Evolutionary conservation across 2,329 filamentous ascomycete genomes (phyloP).

Genomic region (Colletotrichum sp.): DNA sequence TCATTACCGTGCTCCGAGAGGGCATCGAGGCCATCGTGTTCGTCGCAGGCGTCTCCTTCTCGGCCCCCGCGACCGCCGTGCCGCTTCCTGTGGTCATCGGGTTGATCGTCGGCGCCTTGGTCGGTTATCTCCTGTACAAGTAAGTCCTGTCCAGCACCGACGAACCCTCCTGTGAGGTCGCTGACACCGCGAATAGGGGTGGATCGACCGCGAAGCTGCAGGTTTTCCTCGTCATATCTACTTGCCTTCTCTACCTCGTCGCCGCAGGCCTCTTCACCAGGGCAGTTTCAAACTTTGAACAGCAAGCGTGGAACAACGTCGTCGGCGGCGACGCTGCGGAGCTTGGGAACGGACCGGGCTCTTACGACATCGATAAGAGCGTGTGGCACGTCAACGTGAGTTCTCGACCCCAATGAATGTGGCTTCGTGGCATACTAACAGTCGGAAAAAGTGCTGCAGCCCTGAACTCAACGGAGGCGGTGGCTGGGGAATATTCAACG

Average conservation of each 20-base stretch:
- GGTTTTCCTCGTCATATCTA: slow-evolving; percentile 81
- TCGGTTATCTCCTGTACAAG: slow-evolving; percentile 82
- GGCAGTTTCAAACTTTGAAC: slow-evolving; percentile 76
- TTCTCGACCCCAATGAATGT: slow-evolving; percentile 24
- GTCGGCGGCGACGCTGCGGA: slow-evolving; percentile 63
- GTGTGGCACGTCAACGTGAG: slow-evolving; percentile 84
- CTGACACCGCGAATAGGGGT: slow-evolving; percentile 34
- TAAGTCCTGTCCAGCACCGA: slow-evolving; percentile 44
- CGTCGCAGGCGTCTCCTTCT: slow-evolving; percentile 82
- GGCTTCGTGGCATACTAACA: background rate
- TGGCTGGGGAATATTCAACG: slow-evolving; percentile 88
- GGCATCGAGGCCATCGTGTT: slow-evolving; percentile 88
- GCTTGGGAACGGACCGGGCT: slow-evolving; percentile 67
- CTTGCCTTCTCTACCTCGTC: slow-evolving; percentile 84
- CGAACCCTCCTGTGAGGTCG: background rate
- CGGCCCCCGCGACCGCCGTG: slow-evolving; percentile 75
- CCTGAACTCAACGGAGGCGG: slow-evolving; percentile 74
- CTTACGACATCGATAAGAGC: slow-evolving; percentile 78
- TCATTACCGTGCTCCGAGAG: slow-evolving; percentile 86
- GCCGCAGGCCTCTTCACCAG: slow-evolving; percentile 83
- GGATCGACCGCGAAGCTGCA: slow-evolving; percentile 57
- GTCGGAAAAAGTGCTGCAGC: slow-evolving; percentile 71
- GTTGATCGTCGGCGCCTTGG: slow-evolving; percentile 66
- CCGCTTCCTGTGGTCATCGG: slow-evolving; percentile 79
- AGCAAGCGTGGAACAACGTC: slow-evolving; percentile 69